A percentile compares a stretch with the other conserved stretches of the same genome.
phyloP scores from a whole-genome alignment of 768 basidiomycete species.

The Boletus rubescentipes region DNA sequence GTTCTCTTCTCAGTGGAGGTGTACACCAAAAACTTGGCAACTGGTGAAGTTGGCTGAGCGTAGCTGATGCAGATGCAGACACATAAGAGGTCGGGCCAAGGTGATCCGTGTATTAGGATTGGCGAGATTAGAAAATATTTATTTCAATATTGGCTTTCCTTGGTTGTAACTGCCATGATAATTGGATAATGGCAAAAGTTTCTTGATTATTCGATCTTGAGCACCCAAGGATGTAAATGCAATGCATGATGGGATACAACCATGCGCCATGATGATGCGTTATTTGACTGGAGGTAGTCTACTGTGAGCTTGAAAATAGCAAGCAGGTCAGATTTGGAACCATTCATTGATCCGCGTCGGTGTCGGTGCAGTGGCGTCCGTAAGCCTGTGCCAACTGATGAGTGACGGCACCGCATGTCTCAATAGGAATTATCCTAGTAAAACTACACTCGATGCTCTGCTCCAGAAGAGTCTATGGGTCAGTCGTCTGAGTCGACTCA shows the following conservation, averaged over 20 bases:
- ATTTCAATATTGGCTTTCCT: not conserved
- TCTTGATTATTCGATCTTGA: too few species aligned
- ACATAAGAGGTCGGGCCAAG: not conserved
- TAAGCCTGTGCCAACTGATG: not conserved
- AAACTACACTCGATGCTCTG: not conserved
- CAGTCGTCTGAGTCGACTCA: too few species aligned
- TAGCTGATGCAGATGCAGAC: not conserved
- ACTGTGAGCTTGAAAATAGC: not conserved
- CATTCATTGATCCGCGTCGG: not conserved
- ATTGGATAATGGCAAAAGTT: too few species aligned
- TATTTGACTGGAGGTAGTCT: not conserved
- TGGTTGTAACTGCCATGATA: not conserved
- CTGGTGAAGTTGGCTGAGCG: not conserved
- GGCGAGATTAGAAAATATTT: not conserved
- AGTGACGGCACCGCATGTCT: not conserved
- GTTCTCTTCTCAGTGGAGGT: constrained; percentile 2
- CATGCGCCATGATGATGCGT: not conserved
- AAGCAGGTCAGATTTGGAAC: not conserved
- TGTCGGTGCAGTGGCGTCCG: not conserved
- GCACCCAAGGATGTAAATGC: not conserved
- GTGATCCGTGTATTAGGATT: not conserved
- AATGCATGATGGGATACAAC: not conserved
- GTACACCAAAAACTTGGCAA: constrained; percentile 15
- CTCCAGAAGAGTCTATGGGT: not conserved
- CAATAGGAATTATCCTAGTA: not conserved